phyloP scores from a whole-genome alignment of 257 asterid genomes.

The Leonotis leonurus region DNA sequence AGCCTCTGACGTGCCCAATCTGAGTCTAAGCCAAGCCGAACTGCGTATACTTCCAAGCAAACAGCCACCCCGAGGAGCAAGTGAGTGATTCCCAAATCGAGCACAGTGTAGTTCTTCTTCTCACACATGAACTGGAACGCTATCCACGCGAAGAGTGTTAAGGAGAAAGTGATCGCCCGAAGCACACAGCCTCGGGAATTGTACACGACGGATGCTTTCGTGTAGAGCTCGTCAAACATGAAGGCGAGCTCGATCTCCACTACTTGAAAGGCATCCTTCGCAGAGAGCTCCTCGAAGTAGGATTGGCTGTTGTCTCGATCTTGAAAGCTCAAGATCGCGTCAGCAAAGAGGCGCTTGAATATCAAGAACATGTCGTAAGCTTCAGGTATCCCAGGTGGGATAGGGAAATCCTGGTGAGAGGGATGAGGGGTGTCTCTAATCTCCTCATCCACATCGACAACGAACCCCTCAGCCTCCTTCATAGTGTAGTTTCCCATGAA shows the following conservation, averaged over 20 bases:
- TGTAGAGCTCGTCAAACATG: constrained; percentile 41
- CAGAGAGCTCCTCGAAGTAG: constrained; percentile 13
- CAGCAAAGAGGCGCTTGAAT: constrained; percentile 45
- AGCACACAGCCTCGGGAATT: constrained; percentile 20
- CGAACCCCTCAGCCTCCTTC: constrained; percentile 41
- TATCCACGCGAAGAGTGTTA: constrained; percentile 14
- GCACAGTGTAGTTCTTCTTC: constrained; percentile 8
- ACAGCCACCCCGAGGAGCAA: constrained; percentile 29
- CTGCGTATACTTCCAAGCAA: constrained; percentile 27
- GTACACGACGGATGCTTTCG: constrained; percentile 33
- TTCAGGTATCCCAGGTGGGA: constrained; percentile 2
- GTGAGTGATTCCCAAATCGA: constrained; percentile 33
- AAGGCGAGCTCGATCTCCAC: constrained; percentile 47
- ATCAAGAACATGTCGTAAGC: constrained; percentile 30
- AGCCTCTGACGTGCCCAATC: constrained; percentile 36
- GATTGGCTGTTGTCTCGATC: constrained; percentile 37
- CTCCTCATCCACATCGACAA: constrained; percentile 29
- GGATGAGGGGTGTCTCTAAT: constrained; percentile 30
- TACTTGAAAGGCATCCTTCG: constrained; percentile 28
- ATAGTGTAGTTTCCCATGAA: constrained; percentile 45
- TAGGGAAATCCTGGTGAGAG: neutral
- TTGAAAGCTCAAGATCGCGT: constrained; percentile 47
- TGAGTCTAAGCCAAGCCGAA: constrained; percentile 11
- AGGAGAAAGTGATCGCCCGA: constrained; percentile 19
- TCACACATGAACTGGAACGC: constrained; percentile 17